Conservation (phyloP, 2,329 filamentous ascomycete species). For the Aureobasidium musti region DNA sequence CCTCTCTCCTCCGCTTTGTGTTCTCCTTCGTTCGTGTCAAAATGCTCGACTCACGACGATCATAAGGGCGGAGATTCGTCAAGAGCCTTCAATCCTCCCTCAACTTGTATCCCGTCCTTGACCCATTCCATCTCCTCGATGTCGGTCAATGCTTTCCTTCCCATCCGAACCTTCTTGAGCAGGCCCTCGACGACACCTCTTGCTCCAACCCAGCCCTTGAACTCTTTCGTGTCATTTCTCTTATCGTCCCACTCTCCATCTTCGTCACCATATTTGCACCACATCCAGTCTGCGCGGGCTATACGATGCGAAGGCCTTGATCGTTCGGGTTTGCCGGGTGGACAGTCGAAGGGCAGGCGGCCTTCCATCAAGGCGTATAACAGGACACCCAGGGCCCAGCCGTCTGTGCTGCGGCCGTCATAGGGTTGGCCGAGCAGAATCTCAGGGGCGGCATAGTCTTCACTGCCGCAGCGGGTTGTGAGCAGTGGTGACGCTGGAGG, state of each 20-base stretch:
- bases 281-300: slow-evolving; percentile 91
- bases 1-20: neutral
- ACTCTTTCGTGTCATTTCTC: slow-evolving; percentile 67
- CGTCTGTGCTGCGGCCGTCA: slow-evolving; percentile 87
- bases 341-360: slow-evolving; percentile 88
- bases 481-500: slow-evolving; percentile 78
- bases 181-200: slow-evolving; percentile 80
- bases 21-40: neutral
- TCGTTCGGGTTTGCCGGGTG: slow-evolving; percentile 74
- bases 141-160: slow-evolving; percentile 71
- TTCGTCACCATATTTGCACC: slow-evolving; percentile 80
- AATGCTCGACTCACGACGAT: slow-evolving; percentile 4
- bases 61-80: slow-evolving; percentile 1
- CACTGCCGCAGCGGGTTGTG: slow-evolving; percentile 91
- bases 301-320: slow-evolving; percentile 84
- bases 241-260: slow-evolving; percentile 88
- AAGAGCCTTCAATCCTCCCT: slow-evolving; percentile 48
- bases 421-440: slow-evolving; percentile 95
- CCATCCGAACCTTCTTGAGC: slow-evolving; percentile 75
- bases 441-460: slow-evolving; percentile 96
- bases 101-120: slow-evolving; percentile 67
- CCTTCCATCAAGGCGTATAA: slow-evolving; percentile 92
- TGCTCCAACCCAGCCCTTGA: slow-evolving; percentile 65
- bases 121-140: slow-evolving; percentile 78
- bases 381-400: slow-evolving; percentile 92